Percentiles rank a stretch among this genome's conserved stretches.
Conservation (phyloP, 177 flowering plant genomes). For the Vitis hybrid region DNA sequence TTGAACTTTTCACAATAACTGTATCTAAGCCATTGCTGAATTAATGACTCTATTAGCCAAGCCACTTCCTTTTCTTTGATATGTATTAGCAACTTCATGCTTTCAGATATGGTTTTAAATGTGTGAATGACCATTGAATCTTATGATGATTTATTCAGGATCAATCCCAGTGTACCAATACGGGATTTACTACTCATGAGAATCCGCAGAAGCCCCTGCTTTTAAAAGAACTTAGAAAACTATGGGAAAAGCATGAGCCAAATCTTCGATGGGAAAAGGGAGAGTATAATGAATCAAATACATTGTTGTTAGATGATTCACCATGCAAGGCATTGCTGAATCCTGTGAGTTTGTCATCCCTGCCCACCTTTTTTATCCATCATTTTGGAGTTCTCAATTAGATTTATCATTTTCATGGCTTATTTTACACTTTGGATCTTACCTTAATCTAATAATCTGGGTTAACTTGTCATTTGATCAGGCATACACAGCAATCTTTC, state of each 20-base stretch:
- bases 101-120: no score
- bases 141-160: slow-evolving; percentile 45
- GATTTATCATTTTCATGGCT: neutral
- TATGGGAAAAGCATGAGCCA: slow-evolving; percentile 64
- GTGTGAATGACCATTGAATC: neutral
- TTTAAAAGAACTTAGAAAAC: slow-evolving; percentile 67
- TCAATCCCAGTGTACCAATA: slow-evolving; percentile 53
- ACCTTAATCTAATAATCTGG: neutral
- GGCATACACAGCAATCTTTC: slow-evolving; percentile 75
- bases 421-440: neutral
- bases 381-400: neutral
- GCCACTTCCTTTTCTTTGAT: no score
- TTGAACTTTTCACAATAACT: no score
- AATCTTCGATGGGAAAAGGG: slow-evolving; percentile 69
- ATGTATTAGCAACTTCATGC: no score
- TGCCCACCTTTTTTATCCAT: neutral
- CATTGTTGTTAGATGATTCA: slow-evolving; percentile 89
- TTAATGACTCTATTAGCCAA: no score
- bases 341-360: slow-evolving; percentile 52
- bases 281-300: slow-evolving; percentile 67
- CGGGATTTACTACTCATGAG: slow-evolving; percentile 60
- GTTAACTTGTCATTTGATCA: slow-evolving; percentile 6
- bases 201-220: slow-evolving; percentile 60
- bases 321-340: slow-evolving; percentile 92
- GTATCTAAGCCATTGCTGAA: no score